Conservation (phyloP, 805 yeast genomes). For the Nakazawaea molendinolei region DNA sequence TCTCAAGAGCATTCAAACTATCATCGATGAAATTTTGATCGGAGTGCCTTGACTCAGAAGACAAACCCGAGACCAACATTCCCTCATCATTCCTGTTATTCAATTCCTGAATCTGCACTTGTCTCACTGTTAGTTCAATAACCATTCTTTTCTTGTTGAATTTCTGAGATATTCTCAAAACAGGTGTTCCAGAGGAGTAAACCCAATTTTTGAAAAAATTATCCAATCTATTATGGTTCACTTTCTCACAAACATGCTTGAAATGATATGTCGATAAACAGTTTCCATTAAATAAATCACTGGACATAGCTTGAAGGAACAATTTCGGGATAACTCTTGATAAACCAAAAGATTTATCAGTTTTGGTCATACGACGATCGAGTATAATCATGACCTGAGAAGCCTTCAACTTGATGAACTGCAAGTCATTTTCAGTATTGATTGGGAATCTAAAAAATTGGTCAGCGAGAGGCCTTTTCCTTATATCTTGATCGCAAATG, state of each 20-base stretch:
- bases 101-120: constrained; percentile 67
- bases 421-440: constrained; percentile 45
- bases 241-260: constrained; percentile 91
- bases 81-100: constrained; percentile 16
- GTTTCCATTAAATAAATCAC: constrained; percentile 74
- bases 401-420: constrained; percentile 70
- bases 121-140: constrained; percentile 90
- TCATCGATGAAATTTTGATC: constrained; percentile 37
- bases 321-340: constrained; percentile 87
- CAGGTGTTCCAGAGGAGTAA: constrained; percentile 80
- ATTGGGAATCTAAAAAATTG: constrained; percentile 66
- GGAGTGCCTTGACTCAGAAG: constrained; percentile 13
- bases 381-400: constrained; percentile 80
- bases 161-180: constrained; percentile 80
- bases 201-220: constrained; percentile 92
- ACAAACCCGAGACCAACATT: constrained; percentile 9
- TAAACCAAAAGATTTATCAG: constrained; percentile 89
- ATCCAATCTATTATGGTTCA: constrained; percentile 78
- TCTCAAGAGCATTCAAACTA: constrained; percentile 35
- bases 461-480: constrained; percentile 72
- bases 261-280: constrained; percentile 77
- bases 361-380: constrained; percentile 90
- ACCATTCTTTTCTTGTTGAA: constrained; percentile 92
- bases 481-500: constrained; percentile 69
- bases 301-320: constrained; percentile 91